These are phyloP conservation scores for Termitomyces sp. DNA, from an alignment of 768 basidiomycete genomes.

Conservation along the genomic window DNA sequence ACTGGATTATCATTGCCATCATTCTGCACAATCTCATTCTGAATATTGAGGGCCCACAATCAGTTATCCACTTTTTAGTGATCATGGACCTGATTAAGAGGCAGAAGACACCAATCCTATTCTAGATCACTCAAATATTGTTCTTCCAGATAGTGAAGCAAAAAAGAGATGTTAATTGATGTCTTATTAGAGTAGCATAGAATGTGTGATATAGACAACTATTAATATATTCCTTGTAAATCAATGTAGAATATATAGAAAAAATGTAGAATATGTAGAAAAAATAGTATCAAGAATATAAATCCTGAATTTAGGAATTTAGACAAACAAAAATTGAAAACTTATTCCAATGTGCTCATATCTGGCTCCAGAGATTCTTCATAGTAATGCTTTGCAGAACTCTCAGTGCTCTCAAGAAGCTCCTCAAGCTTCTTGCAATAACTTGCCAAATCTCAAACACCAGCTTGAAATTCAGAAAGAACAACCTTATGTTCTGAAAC, in stretches of 20 bases:
- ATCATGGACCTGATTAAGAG: conserved; percentile 12
- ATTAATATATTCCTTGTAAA: background rate
- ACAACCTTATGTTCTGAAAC: background rate
- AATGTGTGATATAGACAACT: background rate
- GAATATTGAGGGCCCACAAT: conserved; percentile 25
- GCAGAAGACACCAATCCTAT: conserved; percentile 8
- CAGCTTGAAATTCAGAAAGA: background rate
- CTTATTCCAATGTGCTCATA: background rate
- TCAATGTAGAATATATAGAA: background rate
- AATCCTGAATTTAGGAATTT: background rate
- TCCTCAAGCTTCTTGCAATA: background rate
- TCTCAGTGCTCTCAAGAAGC: conserved; percentile 13
- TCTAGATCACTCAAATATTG: background rate
- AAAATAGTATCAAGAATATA: no score
- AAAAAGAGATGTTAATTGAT: background rate
- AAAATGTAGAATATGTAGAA: no score
- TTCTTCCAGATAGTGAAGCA: background rate
- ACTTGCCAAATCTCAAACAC: background rate
- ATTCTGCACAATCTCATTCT: conserved; percentile 33
- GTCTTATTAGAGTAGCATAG: background rate
- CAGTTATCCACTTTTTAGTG: conserved; percentile 11
- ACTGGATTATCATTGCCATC: conserved; percentile 24
- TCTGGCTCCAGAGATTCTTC: background rate
- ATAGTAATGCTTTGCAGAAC: conserved; percentile 7
- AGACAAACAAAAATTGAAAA: background rate